Base-by-base conservation (phyloP, 352 stramenopile species). In the Saprolegnia parasitica region DNA sequence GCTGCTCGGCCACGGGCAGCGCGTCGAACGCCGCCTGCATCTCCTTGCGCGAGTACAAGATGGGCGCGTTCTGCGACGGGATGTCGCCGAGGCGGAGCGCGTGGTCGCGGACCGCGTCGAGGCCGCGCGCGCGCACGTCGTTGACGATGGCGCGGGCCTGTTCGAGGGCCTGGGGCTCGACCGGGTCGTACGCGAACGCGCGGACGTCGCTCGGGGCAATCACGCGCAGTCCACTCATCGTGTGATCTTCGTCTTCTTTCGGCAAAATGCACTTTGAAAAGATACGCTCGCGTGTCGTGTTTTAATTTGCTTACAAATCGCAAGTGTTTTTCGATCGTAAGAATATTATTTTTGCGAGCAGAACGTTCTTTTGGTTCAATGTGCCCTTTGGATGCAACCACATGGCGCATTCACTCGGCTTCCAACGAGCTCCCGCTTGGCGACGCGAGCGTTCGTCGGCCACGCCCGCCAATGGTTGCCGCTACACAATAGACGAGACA, bases 11-110 rank as follows among this genome's bases (percentile, higher is more conserved):
- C 54, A 45, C 62, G 0, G 80, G 76, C 3, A 98, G 78, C 40
- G 68, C 56, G 2, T 97, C 81, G 76, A 91, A 98, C 2, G 95
- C 96, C 11, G 78, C 78, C 66, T 93, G 72, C 46, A 98, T 84
- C 56, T 93, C 77, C 1, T 77, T 75, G 37, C 78, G 77, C 65
- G 68, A 64, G 13, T 96, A 77, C 9, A 93, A 63, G 21, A 93
- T 57, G 11, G 80, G 66, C 54, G 78, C 65, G 56, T 80, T 62
- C 11, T 68, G 71, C 47, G 52, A 72, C 29, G 80, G 60, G 21
- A 93, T 72, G 73, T 95, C 86, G 52, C 85, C 83, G 9, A 95
- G 77, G n/a, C 84, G 73, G 49, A 74, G 65, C 5, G 86, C 84
- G 70, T 95, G 84, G 63, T 72, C 50, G 37, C 76, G 76, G 39